phyloP scores from a whole-genome alignment of 2,329 filamentous ascomycete species.

The Aspergillus sp. region DNA sequence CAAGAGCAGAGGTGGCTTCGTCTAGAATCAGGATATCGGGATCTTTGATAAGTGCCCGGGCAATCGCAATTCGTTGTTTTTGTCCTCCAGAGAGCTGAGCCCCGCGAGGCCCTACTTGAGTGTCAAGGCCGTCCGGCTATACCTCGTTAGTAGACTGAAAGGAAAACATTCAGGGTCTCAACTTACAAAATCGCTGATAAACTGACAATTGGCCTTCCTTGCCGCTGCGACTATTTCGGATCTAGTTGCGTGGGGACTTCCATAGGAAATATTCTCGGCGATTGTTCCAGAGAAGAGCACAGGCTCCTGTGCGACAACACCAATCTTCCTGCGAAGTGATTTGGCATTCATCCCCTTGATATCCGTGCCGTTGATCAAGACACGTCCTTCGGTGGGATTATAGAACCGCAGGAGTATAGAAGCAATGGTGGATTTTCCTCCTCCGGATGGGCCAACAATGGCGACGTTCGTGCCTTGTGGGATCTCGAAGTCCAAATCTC shows the following conservation, averaged over 20 bases:
- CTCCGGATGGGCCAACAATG: slow-evolving; percentile 93
- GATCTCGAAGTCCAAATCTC: slow-evolving; percentile 85
- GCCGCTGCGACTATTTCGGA: slow-evolving; percentile 85
- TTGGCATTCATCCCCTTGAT: slow-evolving; percentile 89
- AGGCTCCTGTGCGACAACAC: slow-evolving; percentile 93
- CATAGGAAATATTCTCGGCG: slow-evolving; percentile 87
- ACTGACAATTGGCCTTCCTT: slow-evolving; percentile 90
- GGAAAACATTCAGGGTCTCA: neutral
- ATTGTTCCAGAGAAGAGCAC: slow-evolving; percentile 84
- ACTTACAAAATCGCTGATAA: slow-evolving; percentile 87
- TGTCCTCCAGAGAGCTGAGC: slow-evolving; percentile 95
- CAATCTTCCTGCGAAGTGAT: slow-evolving; percentile 87
- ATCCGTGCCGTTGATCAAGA: slow-evolving; percentile 83
- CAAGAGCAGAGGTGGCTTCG: slow-evolving; percentile 92
- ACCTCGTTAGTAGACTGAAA: slow-evolving; percentile 18
- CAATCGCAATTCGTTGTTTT: slow-evolving; percentile 97
- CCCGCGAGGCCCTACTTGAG: slow-evolving; percentile 86
- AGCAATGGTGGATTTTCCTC: slow-evolving; percentile 94
- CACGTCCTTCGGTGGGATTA: slow-evolving; percentile 73
- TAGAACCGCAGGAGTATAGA: slow-evolving; percentile 93
- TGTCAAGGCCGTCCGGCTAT: slow-evolving; percentile 88
- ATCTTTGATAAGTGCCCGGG: slow-evolving; percentile 89
- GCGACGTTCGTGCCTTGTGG: slow-evolving; percentile 93
- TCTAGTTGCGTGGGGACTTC: slow-evolving; percentile 75
- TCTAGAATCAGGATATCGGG: slow-evolving; percentile 97